Evolutionary conservation across 148 eudicot species (phyloP).

Genomic region (Fagopyrum esculentum): DNA sequence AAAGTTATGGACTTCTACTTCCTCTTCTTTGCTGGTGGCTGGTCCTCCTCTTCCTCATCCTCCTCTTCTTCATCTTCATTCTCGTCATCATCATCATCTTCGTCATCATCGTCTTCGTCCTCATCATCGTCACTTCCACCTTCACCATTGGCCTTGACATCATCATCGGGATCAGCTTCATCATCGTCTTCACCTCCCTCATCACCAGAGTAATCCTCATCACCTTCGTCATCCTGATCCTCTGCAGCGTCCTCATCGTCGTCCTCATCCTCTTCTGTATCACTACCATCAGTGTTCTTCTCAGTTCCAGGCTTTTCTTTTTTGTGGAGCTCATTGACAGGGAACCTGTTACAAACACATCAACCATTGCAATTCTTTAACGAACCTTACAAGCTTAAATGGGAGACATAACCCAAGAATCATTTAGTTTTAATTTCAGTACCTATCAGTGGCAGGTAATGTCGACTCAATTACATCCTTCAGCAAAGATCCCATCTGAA

Average conservation of each 20-base stretch:
- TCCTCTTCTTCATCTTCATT: conserved; percentile 37
- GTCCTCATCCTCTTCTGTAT: conserved; percentile 9
- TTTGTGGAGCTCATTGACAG: conserved; percentile 11
- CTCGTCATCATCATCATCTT: conserved; percentile 37
- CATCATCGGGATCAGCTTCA: conserved; percentile 9
- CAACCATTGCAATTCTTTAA: neutral
- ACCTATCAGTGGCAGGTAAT: conserved; percentile 10
- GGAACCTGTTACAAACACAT: conserved; percentile 10
- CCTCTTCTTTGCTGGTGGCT: conserved; percentile 50
- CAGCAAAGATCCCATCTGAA: conserved; percentile 14
- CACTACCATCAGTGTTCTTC: conserved; percentile 13
- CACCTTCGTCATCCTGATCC: conserved; percentile 14
- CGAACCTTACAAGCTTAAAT: neutral
- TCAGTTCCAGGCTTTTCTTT: conserved; percentile 10
- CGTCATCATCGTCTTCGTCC: conserved; percentile 29
- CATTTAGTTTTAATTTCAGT: neutral
- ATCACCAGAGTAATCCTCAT: conserved; percentile 15
- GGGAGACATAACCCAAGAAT: neutral
- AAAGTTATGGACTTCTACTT: conserved; percentile 22
- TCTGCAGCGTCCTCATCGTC: conserved; percentile 10
- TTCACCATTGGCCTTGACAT: conserved; percentile 14
- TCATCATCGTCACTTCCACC: conserved; percentile 34
- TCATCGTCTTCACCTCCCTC: conserved; percentile 13
- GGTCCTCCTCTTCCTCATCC: conserved; percentile 33
- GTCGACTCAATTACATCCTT: conserved; percentile 8